Conservation (phyloP, 2,329 filamentous ascomycete genomes). For the Botrytis tulipae region DNA sequence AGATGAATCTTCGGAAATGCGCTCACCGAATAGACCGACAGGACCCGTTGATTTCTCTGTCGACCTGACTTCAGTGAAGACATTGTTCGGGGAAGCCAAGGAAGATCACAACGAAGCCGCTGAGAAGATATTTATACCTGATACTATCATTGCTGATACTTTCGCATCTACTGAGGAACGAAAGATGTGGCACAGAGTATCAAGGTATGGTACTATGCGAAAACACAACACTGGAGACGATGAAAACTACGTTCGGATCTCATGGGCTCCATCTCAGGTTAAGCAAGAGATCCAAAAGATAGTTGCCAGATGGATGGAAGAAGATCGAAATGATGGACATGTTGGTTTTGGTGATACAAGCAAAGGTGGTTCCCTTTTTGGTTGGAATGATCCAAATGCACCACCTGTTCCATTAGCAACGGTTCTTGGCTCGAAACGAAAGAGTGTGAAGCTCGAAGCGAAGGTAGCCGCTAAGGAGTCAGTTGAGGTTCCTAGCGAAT, state of each 20-base stretch:
- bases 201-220: slow-evolving; percentile 57
- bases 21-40: slow-evolving; percentile 16
- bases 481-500: slow-evolving; percentile 33
- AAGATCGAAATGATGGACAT: slow-evolving; percentile 57
- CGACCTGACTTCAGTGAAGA: slow-evolving; percentile 31
- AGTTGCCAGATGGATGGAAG: slow-evolving; percentile 65
- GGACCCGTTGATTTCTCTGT: slow-evolving; percentile 32
- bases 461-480: slow-evolving; percentile 7
- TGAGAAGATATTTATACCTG: slow-evolving; percentile 35
- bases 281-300: slow-evolving; percentile 55
- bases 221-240: slow-evolving; percentile 57
- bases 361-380: slow-evolving; percentile 54
- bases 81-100: slow-evolving; percentile 34
- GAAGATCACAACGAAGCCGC: slow-evolving; percentile 23
- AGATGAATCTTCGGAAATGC: background rate
- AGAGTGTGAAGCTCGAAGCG: slow-evolving; percentile 26
- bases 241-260: slow-evolving; percentile 58
- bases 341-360: slow-evolving; percentile 46
- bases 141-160: slow-evolving; percentile 44
- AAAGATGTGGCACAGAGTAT: slow-evolving; percentile 64
- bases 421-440: slow-evolving; percentile 29
- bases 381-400: slow-evolving; percentile 56
- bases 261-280: slow-evolving; percentile 55
- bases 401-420: slow-evolving; percentile 49
- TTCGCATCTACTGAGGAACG: slow-evolving; percentile 57